phyloP scores from a whole-genome alignment of 1,284 basidiomycete genomes.

The Sporisorium graminicola region DNA sequence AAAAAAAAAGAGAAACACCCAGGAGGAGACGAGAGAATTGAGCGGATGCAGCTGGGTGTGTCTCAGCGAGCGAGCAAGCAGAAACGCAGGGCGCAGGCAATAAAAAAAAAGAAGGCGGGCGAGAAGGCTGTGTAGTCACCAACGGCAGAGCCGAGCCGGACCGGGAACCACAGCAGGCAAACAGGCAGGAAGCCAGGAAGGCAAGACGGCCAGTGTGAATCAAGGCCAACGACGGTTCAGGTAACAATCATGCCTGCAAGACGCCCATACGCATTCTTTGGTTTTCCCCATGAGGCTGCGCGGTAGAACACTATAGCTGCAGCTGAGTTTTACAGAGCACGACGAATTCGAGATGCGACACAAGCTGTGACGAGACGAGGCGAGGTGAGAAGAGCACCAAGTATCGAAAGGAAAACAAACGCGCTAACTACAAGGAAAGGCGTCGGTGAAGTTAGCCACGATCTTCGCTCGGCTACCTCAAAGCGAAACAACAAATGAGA shows the following conservation, averaged over 20 bases:
- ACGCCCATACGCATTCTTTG: not conserved
- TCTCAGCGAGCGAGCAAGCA: not conserved
- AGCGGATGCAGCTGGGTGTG: not conserved
- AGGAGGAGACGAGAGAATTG: not conserved
- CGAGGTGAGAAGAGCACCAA: too few species aligned
- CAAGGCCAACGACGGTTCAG: not conserved
- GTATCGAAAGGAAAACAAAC: too few species aligned
- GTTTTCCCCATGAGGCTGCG: too few species aligned
- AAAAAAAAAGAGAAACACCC: not conserved
- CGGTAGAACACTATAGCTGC: too few species aligned
- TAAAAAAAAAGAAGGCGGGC: not conserved
- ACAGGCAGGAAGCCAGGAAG: not conserved
- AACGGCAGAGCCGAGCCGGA: too few species aligned
- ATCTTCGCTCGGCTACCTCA: slow-evolving; percentile 38
- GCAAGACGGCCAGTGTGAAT: not conserved
- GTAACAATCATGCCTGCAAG: not conserved
- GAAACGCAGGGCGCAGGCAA: not conserved
- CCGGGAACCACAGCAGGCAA: too few species aligned
- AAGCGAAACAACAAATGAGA: not conserved
- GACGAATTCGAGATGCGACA: too few species aligned
- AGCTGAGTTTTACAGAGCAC: too few species aligned
- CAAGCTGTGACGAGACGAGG: too few species aligned
- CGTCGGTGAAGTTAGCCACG: slow-evolving; percentile 4
- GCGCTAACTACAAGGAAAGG: too few species aligned
- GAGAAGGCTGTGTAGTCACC: not conserved